These are phyloP conservation scores for Jamesozyma spencerorum DNA, from an alignment of 805 yeast genomes.

Conservation along the genomic window DNA sequence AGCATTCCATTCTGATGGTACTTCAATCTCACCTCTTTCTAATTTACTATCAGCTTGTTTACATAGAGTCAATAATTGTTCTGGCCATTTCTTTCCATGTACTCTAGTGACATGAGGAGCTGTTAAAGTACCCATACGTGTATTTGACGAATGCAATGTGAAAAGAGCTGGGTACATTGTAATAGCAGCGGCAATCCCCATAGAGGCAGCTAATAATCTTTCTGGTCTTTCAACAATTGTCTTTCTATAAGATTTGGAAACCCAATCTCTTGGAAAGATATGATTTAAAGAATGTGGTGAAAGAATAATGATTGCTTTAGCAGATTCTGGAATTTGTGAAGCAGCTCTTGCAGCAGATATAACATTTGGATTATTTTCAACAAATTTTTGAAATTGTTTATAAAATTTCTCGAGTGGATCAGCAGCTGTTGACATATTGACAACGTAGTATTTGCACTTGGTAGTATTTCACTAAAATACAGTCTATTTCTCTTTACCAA, in stretches of 20 bases:
- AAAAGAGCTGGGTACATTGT: conserved; percentile 57
- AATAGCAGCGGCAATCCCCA: conserved; percentile 70
- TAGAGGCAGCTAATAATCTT: conserved; percentile 61
- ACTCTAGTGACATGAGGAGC: conserved; percentile 56
- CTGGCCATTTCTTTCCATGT: conserved; percentile 72
- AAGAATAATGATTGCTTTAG: conserved; percentile 50
- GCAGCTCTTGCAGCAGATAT: conserved; percentile 30
- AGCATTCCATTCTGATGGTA: conserved; percentile 72
- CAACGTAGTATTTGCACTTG: too few relatives aligned
- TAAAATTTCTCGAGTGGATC: conserved; percentile 35
- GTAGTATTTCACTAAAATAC: too few relatives aligned
- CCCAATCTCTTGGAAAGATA: conserved; percentile 70
- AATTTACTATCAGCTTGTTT: conserved; percentile 48
- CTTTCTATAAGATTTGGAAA: conserved; percentile 50
- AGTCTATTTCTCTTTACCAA: too few relatives aligned
- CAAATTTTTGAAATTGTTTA: conserved; percentile 36
- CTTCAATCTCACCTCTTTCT: conserved; percentile 49
- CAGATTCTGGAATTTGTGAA: conserved; percentile 30
- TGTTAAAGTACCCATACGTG: conserved; percentile 38
- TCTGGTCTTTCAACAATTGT: conserved; percentile 81
- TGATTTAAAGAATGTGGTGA: conserved; percentile 67
- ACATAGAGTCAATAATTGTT: conserved; percentile 48
- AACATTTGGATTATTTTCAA: conserved; percentile 31
- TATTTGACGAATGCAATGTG: conserved; percentile 34
- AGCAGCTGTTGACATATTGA: conserved; percentile 6